Evolutionary conservation across 106 monocot genomes (phyloP), one percentile per base, ranked within the genome.

Genomic region (Allium cepa): DNA sequence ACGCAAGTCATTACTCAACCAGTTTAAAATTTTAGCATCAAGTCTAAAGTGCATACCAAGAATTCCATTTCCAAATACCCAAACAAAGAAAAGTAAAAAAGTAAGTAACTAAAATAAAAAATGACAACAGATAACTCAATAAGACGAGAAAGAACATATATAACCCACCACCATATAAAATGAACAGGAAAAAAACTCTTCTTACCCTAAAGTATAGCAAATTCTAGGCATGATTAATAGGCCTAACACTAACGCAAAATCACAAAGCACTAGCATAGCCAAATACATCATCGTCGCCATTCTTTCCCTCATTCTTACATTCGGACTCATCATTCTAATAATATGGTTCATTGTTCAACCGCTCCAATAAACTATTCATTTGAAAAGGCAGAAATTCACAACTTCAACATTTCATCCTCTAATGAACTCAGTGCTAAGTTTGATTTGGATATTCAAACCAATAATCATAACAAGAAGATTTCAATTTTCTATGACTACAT

Each of bases 391-490:
- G 16, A 36, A 18, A 62, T 88, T 63, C 74, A 49, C 69, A 64
- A 71, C 62, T 88, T 77, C 83, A 91, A 91, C 73, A 17, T 95
- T 61, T 69, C 82, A 47, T 45, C 78, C 60, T 64, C 58, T 61
- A 71, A 79, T 70, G 53, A n/a, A 2, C 83, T 91, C 53, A 83
- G 79, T 69, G 83, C 88, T 64, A 77, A 85, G 11, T 91, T 95
- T 75, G 68, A 88, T 64, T 56, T 95, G 49, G 73, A 70, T 18
- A 63, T 95, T 46, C 76, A 57, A 13, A 53, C 85, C 53, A 53
- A 73, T 71, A 95, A 95, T 77, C 75, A 71, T 14, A 95, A 95
- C 79, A 74, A 59, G 46, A 73, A 79, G 56, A 76, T 91, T 28
- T 59, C 78, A 12, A 26, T 94, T 46, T 87, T 78, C 80, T 94